Percentiles rank a stretch among this genome's conserved stretches.
Evolutionary conservation across 306 rosid genomes (phyloP).

Genomic region (Vicia villosa): DNA sequence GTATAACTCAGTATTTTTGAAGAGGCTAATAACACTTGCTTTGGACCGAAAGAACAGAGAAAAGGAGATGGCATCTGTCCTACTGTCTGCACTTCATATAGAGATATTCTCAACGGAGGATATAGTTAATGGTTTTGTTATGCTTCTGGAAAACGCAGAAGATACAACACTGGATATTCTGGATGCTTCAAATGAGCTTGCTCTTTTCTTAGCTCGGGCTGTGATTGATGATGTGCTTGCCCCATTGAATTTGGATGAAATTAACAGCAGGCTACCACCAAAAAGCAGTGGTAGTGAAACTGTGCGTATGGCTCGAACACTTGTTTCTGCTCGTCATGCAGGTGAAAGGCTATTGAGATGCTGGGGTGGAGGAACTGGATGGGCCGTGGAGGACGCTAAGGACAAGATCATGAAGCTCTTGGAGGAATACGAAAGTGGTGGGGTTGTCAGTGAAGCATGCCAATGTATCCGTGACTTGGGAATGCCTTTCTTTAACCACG

Average conservation of each 20-base stretch:
- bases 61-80: conserved; percentile 98
- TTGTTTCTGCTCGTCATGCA: conserved; percentile 89
- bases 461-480: conserved; percentile 92
- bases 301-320: conserved; percentile 77
- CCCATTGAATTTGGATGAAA: conserved; percentile 89
- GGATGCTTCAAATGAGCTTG: conserved; percentile 97
- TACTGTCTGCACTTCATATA: conserved; percentile 91
- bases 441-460: conserved; percentile 88
- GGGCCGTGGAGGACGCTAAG: conserved; percentile 99
- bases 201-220: conserved; percentile 89
- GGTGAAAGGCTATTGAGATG: conserved; percentile 96
- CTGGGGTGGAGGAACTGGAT: conserved; percentile 99
- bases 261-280: conserved; percentile 63
- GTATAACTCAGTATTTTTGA: conserved; percentile 81
- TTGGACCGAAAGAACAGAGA: conserved; percentile 97
- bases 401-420: conserved; percentile 90
- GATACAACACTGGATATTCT: conserved; percentile 91
- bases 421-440: conserved; percentile 95
- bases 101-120: conserved; percentile 96
- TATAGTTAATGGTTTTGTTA: conserved; percentile 77
- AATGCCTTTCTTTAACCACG: conserved; percentile 98
- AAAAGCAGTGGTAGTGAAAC: conserved; percentile 82
- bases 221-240: conserved; percentile 95
- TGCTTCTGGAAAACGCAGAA: conserved; percentile 92
- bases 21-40: conserved; percentile 91